Base-by-base conservation (phyloP, 1,139 yeast species). In the Hanseniaspora sp. region DNA sequence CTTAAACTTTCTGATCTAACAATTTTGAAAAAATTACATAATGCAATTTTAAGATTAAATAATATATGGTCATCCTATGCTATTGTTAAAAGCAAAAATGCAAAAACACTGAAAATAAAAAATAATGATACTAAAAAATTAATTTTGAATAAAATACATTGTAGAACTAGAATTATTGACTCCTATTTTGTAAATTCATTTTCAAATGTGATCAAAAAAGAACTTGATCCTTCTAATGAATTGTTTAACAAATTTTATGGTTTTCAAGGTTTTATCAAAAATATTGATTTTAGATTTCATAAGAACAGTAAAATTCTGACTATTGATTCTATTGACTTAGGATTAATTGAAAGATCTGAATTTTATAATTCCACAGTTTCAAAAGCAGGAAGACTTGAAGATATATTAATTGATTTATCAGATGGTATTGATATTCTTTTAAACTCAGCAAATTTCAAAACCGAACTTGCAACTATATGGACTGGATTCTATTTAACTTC, bases 381-480 rank as follows among this genome's bases (percentile, higher is more conserved):
- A 41, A 52, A 46, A 15, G 34, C 41, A 13, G 55, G 42, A 7
- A 45, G 29, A 6, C 23, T 52, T 31, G 31, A 40, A 5, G 31
- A 46, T 30, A 29, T 46, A 13, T 8, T 13, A 7, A 28, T 46
- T 13, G 51, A 52, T 18, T 46, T 52, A 12, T 5, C 33, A 7
- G 31, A 34, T 34, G 37, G 35, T 5, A 8, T 33, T 17, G 13
- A 30, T 12, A 2, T 41, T 29, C 0, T 35, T 17, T 7, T 46
- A 5, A 46, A 46, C 4, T n/a, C 58, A 18, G 37, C 62, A 2
- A 61, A 58, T 34, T 54, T 67, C 18, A 68, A 65, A 56, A 61
- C 63, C 5, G 61, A 61, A 48, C 30, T 63, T 1, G 48, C 53
- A 6, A 49, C 53, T 30, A 55, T 67, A 15, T 67, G 70, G 70